Evolutionary conservation across 495 filamentous ascomycete genomes (phyloP), one percentile per base, ranked within the genome.

Genomic region (Penicillium mononematosum): DNA sequence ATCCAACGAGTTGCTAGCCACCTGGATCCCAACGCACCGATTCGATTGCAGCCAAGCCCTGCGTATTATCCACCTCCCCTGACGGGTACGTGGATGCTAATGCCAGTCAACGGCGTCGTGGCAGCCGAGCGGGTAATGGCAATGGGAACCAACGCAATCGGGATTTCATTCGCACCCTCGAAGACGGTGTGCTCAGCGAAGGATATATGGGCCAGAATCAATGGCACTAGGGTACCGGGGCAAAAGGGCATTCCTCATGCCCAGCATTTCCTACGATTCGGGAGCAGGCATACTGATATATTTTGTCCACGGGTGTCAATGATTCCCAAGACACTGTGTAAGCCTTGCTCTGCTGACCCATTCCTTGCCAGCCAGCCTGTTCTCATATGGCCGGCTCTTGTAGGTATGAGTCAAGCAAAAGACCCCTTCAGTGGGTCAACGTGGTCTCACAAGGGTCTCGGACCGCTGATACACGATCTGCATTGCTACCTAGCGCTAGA

Each of bases 1-100:
- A 92, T 99, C 51, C 95, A 99, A 68, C 79, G 95, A 55, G 94
- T 98, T n/a, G 92, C 92, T 11, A 96, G 91, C 67, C 94, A 97
- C 70, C 85, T 99, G 48, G 93, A 99, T 67, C 95, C 95, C 5
- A 97, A 84, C 56, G 90, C 92, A 34, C 95, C 95, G 0, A 98
- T 99, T 65, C 81, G 95, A 44, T 71, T 96, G 39, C 95, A 99
- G 67, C 95, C 95, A 6, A 96, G 91, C 56, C 95, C 95, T 2
- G 95, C 95, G 8, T 99, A 99, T 71, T 98, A 97, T 62, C 95
- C 94, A 16, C 94, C 94, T 9, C 92, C 92, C 83, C 90, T 3
- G 94, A 96, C 58, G 92, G 91, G 8, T 82, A 88, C 43, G 82
- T 87, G 11, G 85, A 89, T 59, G 70, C 80, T 24, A 82, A 75